These are phyloP conservation scores for Paraleonurus japonicus DNA, from an alignment of 257 asterid species.

Conservation along the genomic window DNA sequence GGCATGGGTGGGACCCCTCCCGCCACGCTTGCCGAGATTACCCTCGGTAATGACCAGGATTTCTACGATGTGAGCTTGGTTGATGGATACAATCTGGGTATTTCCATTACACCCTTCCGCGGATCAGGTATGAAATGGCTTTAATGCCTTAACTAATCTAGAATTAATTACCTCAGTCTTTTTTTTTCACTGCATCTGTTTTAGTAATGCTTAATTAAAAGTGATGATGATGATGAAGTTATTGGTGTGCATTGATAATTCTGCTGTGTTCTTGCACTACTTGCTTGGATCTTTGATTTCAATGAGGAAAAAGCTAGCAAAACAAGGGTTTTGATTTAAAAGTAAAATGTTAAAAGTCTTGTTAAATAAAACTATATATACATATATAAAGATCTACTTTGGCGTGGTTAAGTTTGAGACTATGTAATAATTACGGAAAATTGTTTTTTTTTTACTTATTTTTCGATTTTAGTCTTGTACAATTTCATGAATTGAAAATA, in stretches of 20 bases:
- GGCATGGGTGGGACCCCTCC: conserved; percentile 92
- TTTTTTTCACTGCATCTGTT: not conserved
- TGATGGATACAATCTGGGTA: conserved; percentile 87
- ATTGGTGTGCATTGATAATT: not conserved
- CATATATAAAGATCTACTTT: not conserved
- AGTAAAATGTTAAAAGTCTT: not conserved
- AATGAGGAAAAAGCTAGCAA: too few species aligned
- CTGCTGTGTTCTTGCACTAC: not conserved
- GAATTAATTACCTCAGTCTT: too few species aligned
- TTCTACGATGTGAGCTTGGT: conserved; percentile 96
- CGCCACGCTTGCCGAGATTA: conserved; percentile 86
- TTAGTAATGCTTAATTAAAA: too few species aligned
- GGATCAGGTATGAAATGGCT: conserved; percentile 82
- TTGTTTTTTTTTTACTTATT: too few species aligned
- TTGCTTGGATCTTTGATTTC: not conserved
- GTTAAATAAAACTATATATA: not conserved
- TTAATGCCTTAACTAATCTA: too few species aligned
- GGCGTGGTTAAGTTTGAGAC: too few species aligned
- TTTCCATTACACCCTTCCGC: conserved; percentile 66
- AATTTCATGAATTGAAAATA: too few species aligned
- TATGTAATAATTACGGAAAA: too few species aligned
- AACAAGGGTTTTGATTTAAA: not conserved
- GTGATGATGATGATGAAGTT: too few species aligned
- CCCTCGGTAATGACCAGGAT: conserved; percentile 75
- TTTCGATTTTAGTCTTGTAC: too few species aligned